Evolutionary conservation across 2,329 filamentous ascomycete genomes (phyloP).

Genomic region (Alternaria hordeiaustralica): DNA sequence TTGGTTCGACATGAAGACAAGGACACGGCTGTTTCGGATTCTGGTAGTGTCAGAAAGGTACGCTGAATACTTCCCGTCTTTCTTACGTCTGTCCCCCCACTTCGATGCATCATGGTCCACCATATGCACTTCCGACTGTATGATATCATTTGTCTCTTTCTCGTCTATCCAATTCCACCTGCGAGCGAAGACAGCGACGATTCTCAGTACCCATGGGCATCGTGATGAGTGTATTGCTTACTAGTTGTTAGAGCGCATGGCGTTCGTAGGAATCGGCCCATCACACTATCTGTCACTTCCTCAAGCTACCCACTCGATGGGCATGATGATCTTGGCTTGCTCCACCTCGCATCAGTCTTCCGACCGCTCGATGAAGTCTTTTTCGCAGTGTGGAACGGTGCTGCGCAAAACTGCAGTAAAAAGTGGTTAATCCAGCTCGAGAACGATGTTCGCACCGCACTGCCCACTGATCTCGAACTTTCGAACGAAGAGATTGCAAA

Average conservation of each 20-base stretch:
- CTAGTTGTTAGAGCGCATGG: constrained; percentile 66
- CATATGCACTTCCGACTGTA: background rate
- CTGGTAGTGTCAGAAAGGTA: constrained; percentile 37
- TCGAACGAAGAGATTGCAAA: constrained; percentile 63
- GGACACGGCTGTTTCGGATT: constrained; percentile 32
- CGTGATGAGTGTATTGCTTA: background rate
- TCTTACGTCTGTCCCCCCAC: background rate
- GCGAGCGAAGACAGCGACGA: background rate
- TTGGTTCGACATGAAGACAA: constrained; percentile 19
- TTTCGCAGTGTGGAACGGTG: constrained; percentile 71
- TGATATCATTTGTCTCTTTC: background rate
- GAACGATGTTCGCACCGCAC: constrained; percentile 65
- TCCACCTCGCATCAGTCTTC: constrained; percentile 67
- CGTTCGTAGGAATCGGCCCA: constrained; percentile 71
- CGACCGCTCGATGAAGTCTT: constrained; percentile 71
- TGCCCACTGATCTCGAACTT: constrained; percentile 59
- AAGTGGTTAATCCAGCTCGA: constrained; percentile 65
- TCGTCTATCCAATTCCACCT: background rate
- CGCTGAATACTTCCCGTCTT: background rate
- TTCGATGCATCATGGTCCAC: background rate
- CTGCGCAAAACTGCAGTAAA: constrained; percentile 62
- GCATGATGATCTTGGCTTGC: constrained; percentile 59
- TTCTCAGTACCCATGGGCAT: background rate
- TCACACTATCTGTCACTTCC: constrained; percentile 74
- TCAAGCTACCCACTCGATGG: constrained; percentile 68